Evolutionary conservation across 2,329 filamentous ascomycete genomes (phyloP), one percentile per base, ranked within the genome.

Genomic region (Colletotrichum lini): DNA sequence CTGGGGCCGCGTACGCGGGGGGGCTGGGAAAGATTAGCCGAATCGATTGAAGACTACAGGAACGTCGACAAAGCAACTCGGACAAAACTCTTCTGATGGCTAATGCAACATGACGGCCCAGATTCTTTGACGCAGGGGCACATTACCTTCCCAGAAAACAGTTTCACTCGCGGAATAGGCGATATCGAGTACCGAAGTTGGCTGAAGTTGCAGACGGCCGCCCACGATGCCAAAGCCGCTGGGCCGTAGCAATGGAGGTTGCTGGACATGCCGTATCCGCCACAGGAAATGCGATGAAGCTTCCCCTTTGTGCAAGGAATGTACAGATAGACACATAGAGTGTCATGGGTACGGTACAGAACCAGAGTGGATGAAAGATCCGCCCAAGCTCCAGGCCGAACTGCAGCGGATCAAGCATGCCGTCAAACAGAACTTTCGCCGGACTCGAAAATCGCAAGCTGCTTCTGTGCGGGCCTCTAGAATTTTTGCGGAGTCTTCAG

Each of bases 291-390:
- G 78, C 67, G 77, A 78, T 62, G 77, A 79, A 53, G 53, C 57
- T 13, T 69, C 60, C 0, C 78, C 78, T 0, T 59, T 59, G 9
- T 79, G 77, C 38, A 73, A 67, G 35, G 76, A 76, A 35, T 79
- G 78, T 59, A 72, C 59, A 38, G 73, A 73, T 18, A 65, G 76
- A 0, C 62, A 65, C 4, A 76, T 78, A 7, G 65, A 62, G 2
- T 78, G 77, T 47, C 73, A 78, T 42, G 77, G 77, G 4, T 79
- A 78, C 38, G 79, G 78, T 0, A 74, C 78, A 2, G 79, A 81
- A 74, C 81, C 82, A 2, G 72, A 73, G 2, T 83, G 80, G 79
- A 79, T 81, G 52, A 79, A 80, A 59, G 70, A 70, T 38, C 62
- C 67, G 3, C 15, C 30, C n/a, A 70, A 75, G 65, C 72, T 81